Percentiles rank a stretch among this genome's conserved stretches.
phyloP scores from a whole-genome alignment of 192 early-diverging fungal species.

The Coemansia sp. region DNA sequence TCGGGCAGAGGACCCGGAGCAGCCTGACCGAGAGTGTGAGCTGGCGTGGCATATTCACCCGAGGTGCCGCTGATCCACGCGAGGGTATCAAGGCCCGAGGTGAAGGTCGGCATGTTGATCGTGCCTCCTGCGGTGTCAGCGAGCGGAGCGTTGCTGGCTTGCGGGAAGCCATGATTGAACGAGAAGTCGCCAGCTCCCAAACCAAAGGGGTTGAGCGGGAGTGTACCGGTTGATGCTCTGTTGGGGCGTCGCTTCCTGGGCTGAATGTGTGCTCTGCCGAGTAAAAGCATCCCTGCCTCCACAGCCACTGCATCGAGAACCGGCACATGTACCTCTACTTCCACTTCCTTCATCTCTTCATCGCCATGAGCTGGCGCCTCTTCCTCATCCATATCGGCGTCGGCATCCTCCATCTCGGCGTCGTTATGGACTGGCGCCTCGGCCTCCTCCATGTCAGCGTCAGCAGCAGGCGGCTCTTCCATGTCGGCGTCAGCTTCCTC shows the following conservation, averaged over 20 bases:
- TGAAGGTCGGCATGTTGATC: background rate
- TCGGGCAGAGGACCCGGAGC: background rate
- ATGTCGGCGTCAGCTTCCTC: background rate
- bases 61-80: background rate
- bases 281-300: background rate
- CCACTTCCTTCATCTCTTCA: background rate
- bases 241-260: background rate
- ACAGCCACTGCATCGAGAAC: background rate
- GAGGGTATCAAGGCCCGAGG: background rate
- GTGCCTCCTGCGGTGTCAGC: background rate
- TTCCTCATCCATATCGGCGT: too few relatives aligned
- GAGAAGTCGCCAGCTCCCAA: background rate
- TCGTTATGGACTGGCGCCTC: background rate
- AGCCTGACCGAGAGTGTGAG: background rate
- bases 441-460: background rate
- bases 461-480: background rate
- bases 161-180: background rate
- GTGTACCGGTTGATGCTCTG: background rate
- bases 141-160: background rate
- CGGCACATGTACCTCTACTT: background rate
- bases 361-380: too few relatives aligned
- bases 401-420: too few relatives aligned
- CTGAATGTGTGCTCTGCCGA: background rate
- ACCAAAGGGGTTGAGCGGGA: too few relatives aligned
- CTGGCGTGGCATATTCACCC: background rate